These are phyloP conservation scores for Starmerella apis DNA, from an alignment of 805 yeast genomes.

Conservation along the genomic window DNA sequence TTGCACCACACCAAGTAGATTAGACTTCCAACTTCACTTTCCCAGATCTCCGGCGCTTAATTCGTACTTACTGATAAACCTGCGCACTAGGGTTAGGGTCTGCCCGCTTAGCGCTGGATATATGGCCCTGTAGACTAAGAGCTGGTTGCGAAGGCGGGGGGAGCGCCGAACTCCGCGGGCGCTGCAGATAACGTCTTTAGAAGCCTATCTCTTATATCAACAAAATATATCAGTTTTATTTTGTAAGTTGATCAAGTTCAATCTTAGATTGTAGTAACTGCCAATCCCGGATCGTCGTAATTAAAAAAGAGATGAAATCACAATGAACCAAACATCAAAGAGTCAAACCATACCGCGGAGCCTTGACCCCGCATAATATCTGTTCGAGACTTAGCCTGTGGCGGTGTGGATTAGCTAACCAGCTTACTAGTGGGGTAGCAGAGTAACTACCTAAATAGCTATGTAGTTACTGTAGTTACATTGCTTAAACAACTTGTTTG, in stretches of 20 bases:
- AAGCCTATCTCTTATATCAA: too few relatives aligned
- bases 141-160: too few relatives aligned
- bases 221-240: too few relatives aligned
- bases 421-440: too few relatives aligned
- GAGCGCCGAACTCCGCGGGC: not conserved
- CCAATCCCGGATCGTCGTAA: not conserved
- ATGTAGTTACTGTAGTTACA: too few relatives aligned
- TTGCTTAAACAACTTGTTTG: too few relatives aligned
- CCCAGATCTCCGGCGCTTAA: conserved; percentile 2
- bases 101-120: too few relatives aligned
- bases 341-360: not conserved
- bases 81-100: not conserved
- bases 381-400: too few relatives aligned
- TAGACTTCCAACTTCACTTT: not conserved
- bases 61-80: not conserved
- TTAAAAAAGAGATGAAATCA: not conserved
- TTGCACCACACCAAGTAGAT: not conserved
- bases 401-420: not conserved
- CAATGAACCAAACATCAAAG: not conserved
- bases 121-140: not conserved
- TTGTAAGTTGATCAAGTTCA: too few relatives aligned
- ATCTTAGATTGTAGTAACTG: too few relatives aligned
- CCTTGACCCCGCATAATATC: not conserved
- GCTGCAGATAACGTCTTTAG: too few relatives aligned
- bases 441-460: too few relatives aligned